Evolutionary conservation across 371 early-diverging fungal genomes (phyloP), one percentile per base, ranked within the genome.

Genomic region (Mucor irregularis): DNA sequence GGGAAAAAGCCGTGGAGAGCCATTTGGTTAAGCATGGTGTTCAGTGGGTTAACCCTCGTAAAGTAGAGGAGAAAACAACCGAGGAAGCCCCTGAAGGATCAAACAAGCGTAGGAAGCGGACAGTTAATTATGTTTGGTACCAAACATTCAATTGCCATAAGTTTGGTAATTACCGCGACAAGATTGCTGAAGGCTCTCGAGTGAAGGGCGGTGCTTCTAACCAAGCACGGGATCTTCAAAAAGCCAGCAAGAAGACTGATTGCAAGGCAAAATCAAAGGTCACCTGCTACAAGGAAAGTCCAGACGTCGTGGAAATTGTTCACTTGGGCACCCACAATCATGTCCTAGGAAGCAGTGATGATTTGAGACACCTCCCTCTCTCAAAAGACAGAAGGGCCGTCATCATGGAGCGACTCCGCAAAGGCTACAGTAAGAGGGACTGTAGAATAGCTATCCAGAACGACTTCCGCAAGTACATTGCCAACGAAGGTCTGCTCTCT

Each of bases 181-280:
- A 38, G 16, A n/a, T n/a, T n/a, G n/a, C n/a, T n/a, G n/a, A n/a
- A n/a, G n/a, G n/a, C n/a, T n/a, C n/a, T n/a, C n/a, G n/a, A n/a
- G 19, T 2, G 0, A 3, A 3, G n/a, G 17, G 4, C 19, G 9
- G 9, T 9, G 0, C 9, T 3, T 40, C 40, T 22, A 24, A 5
- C 24, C 5, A 40, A 4, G 3, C 6, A 22, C 40, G 40, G 9
- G 24, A 10, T 0, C 10, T 40, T 8, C 24, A 44, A 7, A 54
- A 54, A 19, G 19, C 13, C 8, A 38, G 39, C 19, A 54, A 54
- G 25, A 54, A 54, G 25, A 26, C 4, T 8, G 34, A 31, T 8
- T 45, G 38, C 13, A 19, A 19, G n/a, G 54, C 54, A n/a, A 19
- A 4, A 25, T 34, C 46, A n/a, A 54, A 35, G 29, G 46, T 28